Evolutionary conservation across 2,329 filamentous ascomycete genomes (phyloP).

Genomic region (Colletotrichum sp.): DNA sequence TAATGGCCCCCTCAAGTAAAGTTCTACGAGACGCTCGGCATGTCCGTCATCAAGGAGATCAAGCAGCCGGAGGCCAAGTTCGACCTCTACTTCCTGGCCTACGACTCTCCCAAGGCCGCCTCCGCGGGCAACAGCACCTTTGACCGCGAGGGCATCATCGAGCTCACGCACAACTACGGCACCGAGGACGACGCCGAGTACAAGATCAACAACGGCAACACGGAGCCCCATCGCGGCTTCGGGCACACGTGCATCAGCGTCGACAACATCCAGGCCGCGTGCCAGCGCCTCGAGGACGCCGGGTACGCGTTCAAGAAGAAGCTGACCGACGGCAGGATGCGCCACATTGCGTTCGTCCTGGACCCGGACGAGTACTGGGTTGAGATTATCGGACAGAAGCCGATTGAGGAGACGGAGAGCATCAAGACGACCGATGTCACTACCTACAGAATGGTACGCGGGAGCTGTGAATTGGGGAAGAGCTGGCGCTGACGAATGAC

Average conservation of each 20-base stretch:
- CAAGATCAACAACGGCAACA: constrained; percentile 86
- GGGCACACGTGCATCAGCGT: constrained; percentile 87
- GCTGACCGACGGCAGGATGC: constrained; percentile 86
- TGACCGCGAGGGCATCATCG: constrained; percentile 89
- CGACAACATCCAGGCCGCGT: constrained; percentile 87
- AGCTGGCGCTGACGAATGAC: background rate
- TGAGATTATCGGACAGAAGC: constrained; percentile 78
- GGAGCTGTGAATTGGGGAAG: too few relatives aligned
- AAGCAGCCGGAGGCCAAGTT: constrained; percentile 89
- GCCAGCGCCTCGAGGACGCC: constrained; percentile 85
- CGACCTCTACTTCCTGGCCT: constrained; percentile 93
- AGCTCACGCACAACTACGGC: constrained; percentile 85
- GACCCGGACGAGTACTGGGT: constrained; percentile 92
- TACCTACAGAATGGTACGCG: constrained; percentile 73
- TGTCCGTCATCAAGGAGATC: constrained; percentile 82
- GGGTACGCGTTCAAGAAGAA: constrained; percentile 97
- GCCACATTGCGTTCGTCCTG: constrained; percentile 85
- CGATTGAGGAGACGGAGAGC: constrained; percentile 73
- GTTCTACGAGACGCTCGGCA: constrained; percentile 92
- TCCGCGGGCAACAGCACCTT: constrained; percentile 74
- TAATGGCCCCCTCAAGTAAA: constrained; percentile 61
- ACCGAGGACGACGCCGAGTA: constrained; percentile 85
- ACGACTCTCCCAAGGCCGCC: constrained; percentile 77
- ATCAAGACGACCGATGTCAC: constrained; percentile 73
- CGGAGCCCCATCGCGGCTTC: constrained; percentile 83